phyloP scores from a whole-genome alignment of 768 basidiomycete species.

The Phanerochaete carnosa region DNA sequence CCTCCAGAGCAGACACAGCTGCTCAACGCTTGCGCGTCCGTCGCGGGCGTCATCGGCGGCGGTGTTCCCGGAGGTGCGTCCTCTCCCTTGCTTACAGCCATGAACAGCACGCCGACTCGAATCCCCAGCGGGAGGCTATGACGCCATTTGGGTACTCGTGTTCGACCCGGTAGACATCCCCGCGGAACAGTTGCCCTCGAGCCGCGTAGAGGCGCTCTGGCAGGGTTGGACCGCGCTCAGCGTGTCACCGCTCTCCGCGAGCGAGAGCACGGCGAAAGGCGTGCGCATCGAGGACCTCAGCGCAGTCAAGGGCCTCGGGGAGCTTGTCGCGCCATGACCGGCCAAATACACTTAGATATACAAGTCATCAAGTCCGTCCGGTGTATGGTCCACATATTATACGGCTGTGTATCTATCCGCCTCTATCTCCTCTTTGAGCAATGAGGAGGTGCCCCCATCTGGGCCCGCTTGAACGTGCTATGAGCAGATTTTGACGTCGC shows the following conservation, averaged over 20 bases:
- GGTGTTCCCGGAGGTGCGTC: constrained; percentile 92
- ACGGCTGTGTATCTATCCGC: background rate
- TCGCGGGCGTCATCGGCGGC: constrained; percentile 87
- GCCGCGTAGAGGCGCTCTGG: constrained; percentile 71
- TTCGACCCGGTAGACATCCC: constrained; percentile 49
- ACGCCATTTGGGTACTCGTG: constrained; percentile 93
- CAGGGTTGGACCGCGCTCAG: constrained; percentile 52
- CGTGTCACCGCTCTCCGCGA: constrained; percentile 70
- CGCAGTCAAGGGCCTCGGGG: constrained; percentile 51
- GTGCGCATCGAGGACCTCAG: constrained; percentile 60
- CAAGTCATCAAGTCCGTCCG: background rate
- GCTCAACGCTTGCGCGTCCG: constrained; percentile 69
- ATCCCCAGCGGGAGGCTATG: constrained; percentile 86
- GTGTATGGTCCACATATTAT: background rate
- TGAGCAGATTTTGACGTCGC: constrained; percentile 68
- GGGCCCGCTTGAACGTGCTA: constrained; percentile 26
- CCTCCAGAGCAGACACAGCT: constrained; percentile 83
- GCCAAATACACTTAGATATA: background rate
- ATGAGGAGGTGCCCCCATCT: background rate
- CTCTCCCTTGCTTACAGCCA: background rate
- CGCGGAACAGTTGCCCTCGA: constrained; percentile 44
- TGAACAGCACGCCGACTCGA: background rate
- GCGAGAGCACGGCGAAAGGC: constrained; percentile 63
- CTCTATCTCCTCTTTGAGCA: background rate
- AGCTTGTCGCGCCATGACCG: constrained; percentile 14